Conservation (phyloP, 2,329 filamentous ascomycete genomes). For the Paraphaeosphaeria sporulosa region DNA sequence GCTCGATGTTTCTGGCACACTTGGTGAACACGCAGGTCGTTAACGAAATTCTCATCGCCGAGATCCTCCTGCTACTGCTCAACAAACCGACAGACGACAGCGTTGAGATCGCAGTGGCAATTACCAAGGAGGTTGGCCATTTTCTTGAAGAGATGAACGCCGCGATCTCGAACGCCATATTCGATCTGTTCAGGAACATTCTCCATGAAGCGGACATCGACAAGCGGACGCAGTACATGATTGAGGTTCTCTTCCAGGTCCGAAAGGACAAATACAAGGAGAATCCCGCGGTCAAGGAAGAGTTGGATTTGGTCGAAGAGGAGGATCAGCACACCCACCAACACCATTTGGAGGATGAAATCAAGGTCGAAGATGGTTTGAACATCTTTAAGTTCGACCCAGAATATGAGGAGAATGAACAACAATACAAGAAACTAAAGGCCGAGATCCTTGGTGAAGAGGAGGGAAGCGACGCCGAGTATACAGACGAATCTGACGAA, state of each 20-base stretch:
- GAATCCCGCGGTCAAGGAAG: slow-evolving; percentile 87
- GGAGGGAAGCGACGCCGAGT: slow-evolving; percentile 74
- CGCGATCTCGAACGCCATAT: slow-evolving; percentile 86
- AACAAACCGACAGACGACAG: slow-evolving; percentile 97
- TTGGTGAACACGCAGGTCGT: slow-evolving; percentile 95
- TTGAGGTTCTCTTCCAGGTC: slow-evolving; percentile 96
- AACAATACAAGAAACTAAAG: slow-evolving; percentile 86
- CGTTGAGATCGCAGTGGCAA: slow-evolving; percentile 93
- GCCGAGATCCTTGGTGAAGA: slow-evolving; percentile 90
- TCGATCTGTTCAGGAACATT: slow-evolving; percentile 94
- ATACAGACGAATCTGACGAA: slow-evolving; percentile 70
- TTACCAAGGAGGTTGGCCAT: slow-evolving; percentile 91
- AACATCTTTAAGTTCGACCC: slow-evolving; percentile 97
- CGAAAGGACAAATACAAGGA: slow-evolving; percentile 97
- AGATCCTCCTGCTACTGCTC: slow-evolving; percentile 89
- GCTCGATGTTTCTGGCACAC: slow-evolving; percentile 93
- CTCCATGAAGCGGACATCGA: slow-evolving; percentile 97
- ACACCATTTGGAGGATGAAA: slow-evolving; percentile 75
- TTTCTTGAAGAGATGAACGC: slow-evolving; percentile 95
- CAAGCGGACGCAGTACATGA: slow-evolving; percentile 99
- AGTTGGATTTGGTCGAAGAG: slow-evolving; percentile 94
- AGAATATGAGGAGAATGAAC: slow-evolving; percentile 90
- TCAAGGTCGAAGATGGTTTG: slow-evolving; percentile 82
- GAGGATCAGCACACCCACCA: slow-evolving; percentile 97
- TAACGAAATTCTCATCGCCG: slow-evolving; percentile 90